Base-by-base conservation (phyloP, 371 early-diverging fungal species). In the Saksenaea oblongispora region DNA sequence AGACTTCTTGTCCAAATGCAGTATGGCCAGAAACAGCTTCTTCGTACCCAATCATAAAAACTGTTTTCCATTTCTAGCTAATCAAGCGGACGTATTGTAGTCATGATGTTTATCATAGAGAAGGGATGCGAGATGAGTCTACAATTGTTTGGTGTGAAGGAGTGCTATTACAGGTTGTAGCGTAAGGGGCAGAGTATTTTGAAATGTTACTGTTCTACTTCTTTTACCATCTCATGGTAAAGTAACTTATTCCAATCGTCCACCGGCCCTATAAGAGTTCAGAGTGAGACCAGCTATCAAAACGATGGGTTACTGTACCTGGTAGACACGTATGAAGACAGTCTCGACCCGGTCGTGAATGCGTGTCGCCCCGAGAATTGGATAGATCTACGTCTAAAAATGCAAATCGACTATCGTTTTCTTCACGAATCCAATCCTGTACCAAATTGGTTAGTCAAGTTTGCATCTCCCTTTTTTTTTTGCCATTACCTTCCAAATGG, bases 311-410 rank as follows among this genome's bases (percentile, higher is more conserved):
- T 55, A 0, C n/a, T 37, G 58, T 71, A 56, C 76, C 80, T 17
- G 80, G 80, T 28, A 80, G 53, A 56, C 80, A 80, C 1, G 76
- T 80, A 54, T 80, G 80, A 27, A 80, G 61, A 56, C 80, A 80
- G 57, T 80, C 80, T 22, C 62, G 66, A 53, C 76, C 76, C 17
- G 81, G 81, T 24, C 69, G 62, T n/a, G 81, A 75, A 60, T 80
- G 81, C 3, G 76, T 76, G 62, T 82, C 82, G 15, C 77, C 82
- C 39, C 82, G 70, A 27, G 67, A 66, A 34, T 82, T 79, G 22
- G 76, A 54, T 57, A 75, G 18, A 0, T 47, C 26, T 10, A 78
- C 70, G 59, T 82, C 70, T 34, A 82, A 70, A 34, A 77, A 57
- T 17, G 55, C 56, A 44, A 80, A 70, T 24, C 74, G 67, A 10